These are phyloP conservation scores for Chrysoporthe puriensis DNA, from an alignment of 2,329 filamentous ascomycete genomes.

Conservation along the genomic window DNA sequence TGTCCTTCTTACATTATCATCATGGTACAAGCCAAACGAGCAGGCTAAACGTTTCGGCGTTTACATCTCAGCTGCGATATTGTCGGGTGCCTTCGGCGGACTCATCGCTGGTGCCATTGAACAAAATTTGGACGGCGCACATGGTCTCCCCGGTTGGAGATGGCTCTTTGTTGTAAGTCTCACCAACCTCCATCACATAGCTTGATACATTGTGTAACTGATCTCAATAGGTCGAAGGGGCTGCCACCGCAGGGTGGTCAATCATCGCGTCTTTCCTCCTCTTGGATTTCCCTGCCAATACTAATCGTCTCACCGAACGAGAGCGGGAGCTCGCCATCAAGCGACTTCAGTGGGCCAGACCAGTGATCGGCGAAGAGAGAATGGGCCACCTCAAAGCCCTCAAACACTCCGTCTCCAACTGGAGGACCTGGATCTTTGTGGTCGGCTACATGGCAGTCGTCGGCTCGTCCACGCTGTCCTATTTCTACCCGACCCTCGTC, in stretches of 20 bases:
- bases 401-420: slow-evolving; percentile 42
- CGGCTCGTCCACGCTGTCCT: slow-evolving; percentile 51
- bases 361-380: slow-evolving; percentile 64
- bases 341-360: slow-evolving; percentile 62
- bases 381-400: slow-evolving; percentile 38
- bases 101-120: slow-evolving; percentile 57
- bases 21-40: slow-evolving; percentile 58
- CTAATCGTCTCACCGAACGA: slow-evolving; percentile 56
- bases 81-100: slow-evolving; percentile 48
- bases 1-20: slow-evolving; percentile 62
- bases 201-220: neutral
- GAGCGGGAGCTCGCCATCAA: slow-evolving; percentile 65
- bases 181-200: neutral
- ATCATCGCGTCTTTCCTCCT: slow-evolving; percentile 65
- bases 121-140: slow-evolving; percentile 31
- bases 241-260: slow-evolving; percentile 59
- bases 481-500: slow-evolving; percentile 59
- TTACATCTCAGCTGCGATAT: slow-evolving; percentile 30
- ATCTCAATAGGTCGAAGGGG: slow-evolving; percentile 53
- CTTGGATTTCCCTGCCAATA: slow-evolving; percentile 70
- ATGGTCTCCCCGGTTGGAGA: slow-evolving; percentile 39
- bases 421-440: slow-evolving; percentile 45
- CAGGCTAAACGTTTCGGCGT: slow-evolving; percentile 18
- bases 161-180: slow-evolving; percentile 45
- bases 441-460: slow-evolving; percentile 48